Evolutionary conservation across 495 filamentous ascomycete genomes (phyloP).

Genomic region (Cryomyces minteri): DNA sequence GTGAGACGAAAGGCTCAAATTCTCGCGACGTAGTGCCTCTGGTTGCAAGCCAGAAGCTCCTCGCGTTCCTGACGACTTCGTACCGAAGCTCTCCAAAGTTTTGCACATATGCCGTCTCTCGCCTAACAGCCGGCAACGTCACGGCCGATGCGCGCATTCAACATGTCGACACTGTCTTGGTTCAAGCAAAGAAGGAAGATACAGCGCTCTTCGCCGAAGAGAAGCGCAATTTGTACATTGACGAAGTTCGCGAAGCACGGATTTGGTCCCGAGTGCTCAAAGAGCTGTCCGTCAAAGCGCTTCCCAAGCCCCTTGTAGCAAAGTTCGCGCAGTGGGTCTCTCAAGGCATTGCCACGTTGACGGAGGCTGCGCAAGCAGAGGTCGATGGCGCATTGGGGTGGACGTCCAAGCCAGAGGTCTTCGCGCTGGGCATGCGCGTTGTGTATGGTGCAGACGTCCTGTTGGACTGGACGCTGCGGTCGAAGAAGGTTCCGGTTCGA

Average conservation of each 20-base stretch:
- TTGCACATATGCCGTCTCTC: conserved; percentile 12
- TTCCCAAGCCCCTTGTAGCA: conserved; percentile 10
- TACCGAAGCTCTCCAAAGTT: conserved; percentile 23
- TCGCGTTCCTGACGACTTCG: conserved; percentile 21
- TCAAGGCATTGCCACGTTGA: conserved; percentile 33
- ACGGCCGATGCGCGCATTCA: neutral
- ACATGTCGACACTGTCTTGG: neutral
- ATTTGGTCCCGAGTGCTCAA: conserved; percentile 39
- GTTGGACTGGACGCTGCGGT: conserved; percentile 8
- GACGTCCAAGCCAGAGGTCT: conserved; percentile 53
- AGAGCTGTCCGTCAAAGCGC: conserved; percentile 7
- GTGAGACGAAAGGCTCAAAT: neutral
- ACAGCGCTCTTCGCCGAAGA: conserved; percentile 68
- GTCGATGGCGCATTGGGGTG: conserved; percentile 52
- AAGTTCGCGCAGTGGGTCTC: conserved; percentile 33
- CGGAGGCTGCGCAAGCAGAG: conserved; percentile 16
- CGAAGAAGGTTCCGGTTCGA: conserved; percentile 1
- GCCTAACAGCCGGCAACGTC: conserved; percentile 7
- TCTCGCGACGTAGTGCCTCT: conserved; percentile 20
- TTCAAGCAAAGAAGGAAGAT: conserved; percentile 29
- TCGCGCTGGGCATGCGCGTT: conserved; percentile 44
- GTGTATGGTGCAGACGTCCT: conserved; percentile 27
- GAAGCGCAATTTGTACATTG: conserved; percentile 80
- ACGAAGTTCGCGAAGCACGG: conserved; percentile 50
- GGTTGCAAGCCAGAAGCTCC: conserved; percentile 29